Base-by-base conservation (phyloP, 1,284 basidiomycete species). In the Moniliophthora roreri region DNA sequence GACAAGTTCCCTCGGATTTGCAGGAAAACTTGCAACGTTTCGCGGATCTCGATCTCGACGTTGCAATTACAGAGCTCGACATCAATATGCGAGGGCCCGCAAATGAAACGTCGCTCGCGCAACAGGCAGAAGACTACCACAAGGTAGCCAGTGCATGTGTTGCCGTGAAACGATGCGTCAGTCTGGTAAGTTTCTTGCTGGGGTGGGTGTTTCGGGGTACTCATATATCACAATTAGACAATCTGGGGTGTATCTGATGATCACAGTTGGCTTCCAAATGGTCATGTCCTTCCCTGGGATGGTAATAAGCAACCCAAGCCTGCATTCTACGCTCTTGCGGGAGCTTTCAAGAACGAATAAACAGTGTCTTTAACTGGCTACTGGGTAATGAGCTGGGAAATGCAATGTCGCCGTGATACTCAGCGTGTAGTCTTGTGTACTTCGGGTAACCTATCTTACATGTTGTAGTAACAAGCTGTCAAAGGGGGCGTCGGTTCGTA, bases 1-100 rank as follows among this genome's bases (percentile, higher is more conserved):
- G 80, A 18, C 57, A 72, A 48, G 71, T 82, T 7, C 78, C 80
- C 1, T 61, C 72, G 8, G 69, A 69, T 35, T 16, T 53, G 13
- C 51, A 42, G 35, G 23, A 18, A 9, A 76, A 78, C 56, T 59
- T 81, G 24, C 62, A 75, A 60, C 69, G 73, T 44, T 80, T 84
- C 59, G 69, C 73, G 23, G 75, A 73, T 16, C 73, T 81, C n/a
- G 82, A 81, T 10, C 64, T 84, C 34, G 81, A 84, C 55, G 75
- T 85, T 16, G 80, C 81, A 13, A 74, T 84, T 54, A 84, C 81
- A 5, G 82, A 83, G 62, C 70, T 85, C 47, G 82, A 85, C 62
- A 77, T 84, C 58, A 32, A 32, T 2, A 10, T 46, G 11, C 4
- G 24, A n/a, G 23, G 23, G 4, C 44, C 44, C 7, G 44, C 44